Conservation (phyloP, 495 filamentous ascomycete genomes). For the Lasiosphaeriaceae sp. region DNA sequence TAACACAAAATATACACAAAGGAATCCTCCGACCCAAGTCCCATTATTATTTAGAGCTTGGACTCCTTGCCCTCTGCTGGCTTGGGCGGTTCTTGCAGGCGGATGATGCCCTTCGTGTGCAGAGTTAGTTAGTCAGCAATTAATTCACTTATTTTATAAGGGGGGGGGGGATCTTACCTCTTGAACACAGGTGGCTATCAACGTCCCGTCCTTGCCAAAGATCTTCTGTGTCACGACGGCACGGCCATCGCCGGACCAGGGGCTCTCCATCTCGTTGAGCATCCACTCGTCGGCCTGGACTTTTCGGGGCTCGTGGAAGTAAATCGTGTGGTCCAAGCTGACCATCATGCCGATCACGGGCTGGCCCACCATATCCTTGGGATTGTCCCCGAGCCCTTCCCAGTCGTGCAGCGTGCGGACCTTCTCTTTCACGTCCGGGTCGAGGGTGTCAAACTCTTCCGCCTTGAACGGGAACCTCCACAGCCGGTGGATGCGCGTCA, state of each 20-base stretch:
- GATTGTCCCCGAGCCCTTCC: conserved; percentile 36
- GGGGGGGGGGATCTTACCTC: conserved; percentile 49
- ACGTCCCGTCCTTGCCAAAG: conserved; percentile 72
- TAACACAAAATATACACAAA: no score
- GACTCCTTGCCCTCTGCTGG: conserved; percentile 18
- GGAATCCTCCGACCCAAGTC: no score
- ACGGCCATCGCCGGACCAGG: conserved; percentile 90
- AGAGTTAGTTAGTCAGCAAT: not conserved
- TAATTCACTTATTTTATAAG: no score
- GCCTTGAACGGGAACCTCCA: conserved; percentile 52
- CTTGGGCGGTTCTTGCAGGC: conserved; percentile 16
- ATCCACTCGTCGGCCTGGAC: conserved; percentile 93
- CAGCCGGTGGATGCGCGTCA: conserved; percentile 69
- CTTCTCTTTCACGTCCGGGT: conserved; percentile 22
- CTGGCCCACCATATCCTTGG: conserved; percentile 35
- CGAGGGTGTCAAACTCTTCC: conserved; percentile 32
- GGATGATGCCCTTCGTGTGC: conserved; percentile 23
- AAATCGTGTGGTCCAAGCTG: conserved; percentile 87
- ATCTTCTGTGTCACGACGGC: conserved; percentile 86
- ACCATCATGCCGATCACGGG: conserved; percentile 90
- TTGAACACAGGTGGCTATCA: conserved; percentile 84
- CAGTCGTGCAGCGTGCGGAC: conserved; percentile 36
- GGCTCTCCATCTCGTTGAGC: conserved; percentile 83
- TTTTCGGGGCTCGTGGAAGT: conserved; percentile 80
- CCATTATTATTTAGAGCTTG: conserved; percentile 18